phyloP scores from a whole-genome alignment of 257 asterid species.

The Gynochthodes officinalis region DNA sequence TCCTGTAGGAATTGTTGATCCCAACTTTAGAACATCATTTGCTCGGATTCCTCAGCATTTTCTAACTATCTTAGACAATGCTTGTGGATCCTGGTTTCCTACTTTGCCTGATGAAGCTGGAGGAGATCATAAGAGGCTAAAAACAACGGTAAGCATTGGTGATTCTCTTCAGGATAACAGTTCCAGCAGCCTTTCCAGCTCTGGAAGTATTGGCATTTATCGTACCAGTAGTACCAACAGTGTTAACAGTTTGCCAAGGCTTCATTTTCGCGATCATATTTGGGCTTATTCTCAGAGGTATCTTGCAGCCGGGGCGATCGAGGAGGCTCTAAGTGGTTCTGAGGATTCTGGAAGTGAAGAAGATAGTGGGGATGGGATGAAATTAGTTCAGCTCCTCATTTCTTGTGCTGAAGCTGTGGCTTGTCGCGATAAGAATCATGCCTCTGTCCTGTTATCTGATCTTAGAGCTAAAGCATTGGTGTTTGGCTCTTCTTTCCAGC shows the following conservation, averaged over 20 bases:
- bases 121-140: slow-evolving; percentile 44
- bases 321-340: slow-evolving; percentile 30
- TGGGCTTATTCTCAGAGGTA: slow-evolving; percentile 55
- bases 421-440: slow-evolving; percentile 65
- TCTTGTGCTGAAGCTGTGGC: slow-evolving; percentile 87
- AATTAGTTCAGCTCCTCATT: slow-evolving; percentile 60
- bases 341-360: slow-evolving; percentile 21
- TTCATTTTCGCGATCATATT: slow-evolving; percentile 67
- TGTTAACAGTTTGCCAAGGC: slow-evolving; percentile 38
- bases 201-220: slow-evolving; percentile 22
- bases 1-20: slow-evolving; percentile 4
- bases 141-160: slow-evolving; percentile 29
- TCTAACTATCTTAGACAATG: slow-evolving; percentile 30
- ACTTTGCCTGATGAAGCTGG: slow-evolving; percentile 33
- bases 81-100: slow-evolving; percentile 32
- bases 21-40: slow-evolving; percentile 8
- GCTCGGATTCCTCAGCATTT: slow-evolving; percentile 19
- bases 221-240: slow-evolving; percentile 42
- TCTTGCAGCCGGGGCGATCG: slow-evolving; percentile 58
- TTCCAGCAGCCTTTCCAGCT: slow-evolving; percentile 19
- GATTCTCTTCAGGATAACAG: slow-evolving; percentile 27
- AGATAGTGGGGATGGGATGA: slow-evolving; percentile 47
- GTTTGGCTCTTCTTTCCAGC: slow-evolving; percentile 81
- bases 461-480: slow-evolving; percentile 64
- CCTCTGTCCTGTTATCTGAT: slow-evolving; percentile 53